Evolutionary conservation across 352 stramenopile genomes (phyloP).

Genomic region (Albugo laibachii): DNA sequence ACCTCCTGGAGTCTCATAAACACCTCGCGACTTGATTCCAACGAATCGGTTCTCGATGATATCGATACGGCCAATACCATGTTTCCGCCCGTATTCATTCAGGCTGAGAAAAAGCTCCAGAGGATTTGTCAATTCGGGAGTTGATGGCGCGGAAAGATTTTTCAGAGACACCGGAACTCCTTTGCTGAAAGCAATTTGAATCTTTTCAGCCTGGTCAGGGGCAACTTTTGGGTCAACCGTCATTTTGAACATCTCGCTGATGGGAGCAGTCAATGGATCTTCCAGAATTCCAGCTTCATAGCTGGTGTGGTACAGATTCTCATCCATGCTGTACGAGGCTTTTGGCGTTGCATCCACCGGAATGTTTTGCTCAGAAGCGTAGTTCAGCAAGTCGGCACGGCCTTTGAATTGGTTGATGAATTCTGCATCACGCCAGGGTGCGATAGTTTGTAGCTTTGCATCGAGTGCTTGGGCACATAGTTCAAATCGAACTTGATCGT

Average conservation of each 20-base stretch:
- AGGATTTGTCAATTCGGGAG: conserved; percentile 76
- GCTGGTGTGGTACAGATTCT: conserved; percentile 98
- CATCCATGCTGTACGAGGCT: conserved; percentile 95
- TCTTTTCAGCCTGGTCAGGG: conserved; percentile 75
- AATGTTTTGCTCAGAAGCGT: conserved; percentile 93
- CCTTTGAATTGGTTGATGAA: conserved; percentile 98
- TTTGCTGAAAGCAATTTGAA: conserved; percentile 91
- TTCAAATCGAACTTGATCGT: conserved; percentile 98
- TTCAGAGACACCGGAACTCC: conserved; percentile 86
- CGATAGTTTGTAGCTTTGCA: conserved; percentile 90
- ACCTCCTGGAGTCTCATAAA: conserved; percentile 97
- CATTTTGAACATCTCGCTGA: conserved; percentile 97
- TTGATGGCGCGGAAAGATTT: conserved; percentile 72
- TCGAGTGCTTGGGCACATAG: conserved; percentile 94
- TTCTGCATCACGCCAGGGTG: conserved; percentile 93
- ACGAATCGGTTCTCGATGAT: conserved; percentile 99
- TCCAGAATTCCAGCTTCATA: conserved; percentile 96
- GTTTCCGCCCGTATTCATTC: conserved; percentile 92
- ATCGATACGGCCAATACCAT: conserved; percentile 95
- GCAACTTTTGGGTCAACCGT: conserved; percentile 89
- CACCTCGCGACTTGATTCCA: conserved; percentile 97
- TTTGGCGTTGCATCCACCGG: conserved; percentile 94
- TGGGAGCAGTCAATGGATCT: conserved; percentile 82
- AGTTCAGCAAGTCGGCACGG: conserved; percentile 90
- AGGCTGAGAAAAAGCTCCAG: conserved; percentile 94